A percentile compares a stretch with the other conserved stretches of the same genome.
Conservation (phyloP, 1,284 basidiomycete species). For the Tilletia walkeri region DNA sequence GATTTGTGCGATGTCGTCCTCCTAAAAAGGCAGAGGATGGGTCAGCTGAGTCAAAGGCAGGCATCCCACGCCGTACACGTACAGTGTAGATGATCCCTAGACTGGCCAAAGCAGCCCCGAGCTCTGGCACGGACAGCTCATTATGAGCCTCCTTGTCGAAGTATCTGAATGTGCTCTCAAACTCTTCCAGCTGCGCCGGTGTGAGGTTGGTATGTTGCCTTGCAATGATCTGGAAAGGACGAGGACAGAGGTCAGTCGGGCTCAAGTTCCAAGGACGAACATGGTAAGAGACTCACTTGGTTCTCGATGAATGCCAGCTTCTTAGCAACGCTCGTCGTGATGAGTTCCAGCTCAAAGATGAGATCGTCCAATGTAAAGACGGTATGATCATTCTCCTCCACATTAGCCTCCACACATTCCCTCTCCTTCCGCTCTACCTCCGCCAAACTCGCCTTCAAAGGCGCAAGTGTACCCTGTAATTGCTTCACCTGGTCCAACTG, state of each 20-base stretch:
- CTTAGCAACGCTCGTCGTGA: conserved; percentile 77
- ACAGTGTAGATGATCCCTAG: conserved; percentile 81
- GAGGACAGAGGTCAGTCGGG: too few relatives aligned
- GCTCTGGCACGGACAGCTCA: conserved; percentile 78
- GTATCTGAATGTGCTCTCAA: conserved; percentile 94
- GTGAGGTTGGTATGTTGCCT: conserved; percentile 86
- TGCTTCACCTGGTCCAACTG: conserved; percentile 35
- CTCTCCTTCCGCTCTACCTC: conserved; percentile 43
- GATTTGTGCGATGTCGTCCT: conserved; percentile 82
- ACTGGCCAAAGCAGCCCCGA: conserved; percentile 87
- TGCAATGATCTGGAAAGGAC: conserved; percentile 73
- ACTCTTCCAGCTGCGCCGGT: conserved; percentile 92
- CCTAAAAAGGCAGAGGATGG: conserved; percentile 58
- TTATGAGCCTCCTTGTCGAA: conserved; percentile 92
- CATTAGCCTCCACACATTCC: conserved; percentile 82
- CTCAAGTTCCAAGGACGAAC: background rate
- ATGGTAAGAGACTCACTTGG: conserved; percentile 64
- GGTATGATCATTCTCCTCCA: conserved; percentile 96
- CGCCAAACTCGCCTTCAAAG: conserved; percentile 23
- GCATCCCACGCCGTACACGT: conserved; percentile 11
- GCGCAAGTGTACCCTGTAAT: conserved; percentile 31
- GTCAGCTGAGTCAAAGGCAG: conserved; percentile 1
- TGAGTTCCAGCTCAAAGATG: conserved; percentile 80
- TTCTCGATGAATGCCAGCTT: conserved; percentile 95
- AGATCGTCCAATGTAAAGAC: conserved; percentile 87